These are phyloP conservation scores for Fusarium sulawesiense DNA, from an alignment of 2,329 filamentous ascomycete genomes.

Conservation along the genomic window DNA sequence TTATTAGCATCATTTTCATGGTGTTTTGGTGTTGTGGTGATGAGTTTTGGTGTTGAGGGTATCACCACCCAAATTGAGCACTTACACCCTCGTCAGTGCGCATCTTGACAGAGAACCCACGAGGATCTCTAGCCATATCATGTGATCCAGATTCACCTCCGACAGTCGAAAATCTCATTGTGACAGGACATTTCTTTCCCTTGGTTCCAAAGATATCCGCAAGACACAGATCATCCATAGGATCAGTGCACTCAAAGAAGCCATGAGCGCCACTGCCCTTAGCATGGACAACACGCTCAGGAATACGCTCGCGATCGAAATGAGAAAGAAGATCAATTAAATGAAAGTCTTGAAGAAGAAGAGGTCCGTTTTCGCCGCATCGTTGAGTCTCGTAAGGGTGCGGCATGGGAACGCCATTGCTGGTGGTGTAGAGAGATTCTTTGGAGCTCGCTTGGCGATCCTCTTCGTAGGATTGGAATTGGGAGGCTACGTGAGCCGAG, in stretches of 20 bases:
- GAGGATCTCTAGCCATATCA: constrained; percentile 77
- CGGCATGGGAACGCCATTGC: constrained; percentile 66
- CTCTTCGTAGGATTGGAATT: constrained; percentile 54
- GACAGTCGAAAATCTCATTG: constrained; percentile 79
- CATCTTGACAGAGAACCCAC: constrained; percentile 80
- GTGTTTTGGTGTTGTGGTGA: background rate
- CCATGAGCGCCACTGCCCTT: constrained; percentile 69
- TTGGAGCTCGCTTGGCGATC: constrained; percentile 55
- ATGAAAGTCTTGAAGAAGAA: constrained; percentile 69
- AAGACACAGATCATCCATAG: constrained; percentile 65
- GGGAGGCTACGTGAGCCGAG: constrained; percentile 51
- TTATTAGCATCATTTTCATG: background rate
- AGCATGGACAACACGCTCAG: constrained; percentile 70
- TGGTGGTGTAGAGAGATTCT: constrained; percentile 63
- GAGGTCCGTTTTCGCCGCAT: constrained; percentile 67
- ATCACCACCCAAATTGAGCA: background rate
- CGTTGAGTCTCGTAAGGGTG: constrained; percentile 69
- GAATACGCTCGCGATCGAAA: constrained; percentile 71
- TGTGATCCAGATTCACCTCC: constrained; percentile 78
- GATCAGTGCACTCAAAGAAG: constrained; percentile 59
- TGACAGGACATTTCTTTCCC: constrained; percentile 76
- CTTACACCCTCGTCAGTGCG: constrained; percentile 60
- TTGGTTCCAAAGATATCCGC: constrained; percentile 66
- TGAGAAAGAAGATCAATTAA: constrained; percentile 71
- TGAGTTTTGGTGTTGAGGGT: background rate